These are phyloP conservation scores for Solanum pimpinellifolium DNA, from an alignment of 257 asterid genomes.

Conservation along the genomic window DNA sequence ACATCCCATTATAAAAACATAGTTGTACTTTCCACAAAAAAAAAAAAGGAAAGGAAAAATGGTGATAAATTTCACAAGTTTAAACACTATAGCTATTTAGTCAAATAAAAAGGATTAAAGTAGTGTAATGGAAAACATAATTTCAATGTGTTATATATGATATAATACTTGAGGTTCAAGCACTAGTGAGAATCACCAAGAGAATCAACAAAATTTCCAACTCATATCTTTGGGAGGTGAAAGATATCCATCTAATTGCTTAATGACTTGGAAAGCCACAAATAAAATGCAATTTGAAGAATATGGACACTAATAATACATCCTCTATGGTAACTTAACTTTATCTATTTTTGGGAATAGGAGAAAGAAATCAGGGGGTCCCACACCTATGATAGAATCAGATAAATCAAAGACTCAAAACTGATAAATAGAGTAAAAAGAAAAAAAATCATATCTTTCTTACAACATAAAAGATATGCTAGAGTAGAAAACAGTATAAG, in stretches of 20 bases:
- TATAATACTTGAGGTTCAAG: neutral
- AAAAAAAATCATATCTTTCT: neutral
- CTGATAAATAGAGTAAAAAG: neutral
- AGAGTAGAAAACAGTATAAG: neutral
- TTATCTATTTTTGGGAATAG: constrained; percentile 13
- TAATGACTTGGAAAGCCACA: constrained; percentile 1
- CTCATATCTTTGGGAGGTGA: neutral
- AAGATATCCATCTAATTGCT: neutral
- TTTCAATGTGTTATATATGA: neutral
- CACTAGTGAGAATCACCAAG: neutral
- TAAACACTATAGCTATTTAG: constrained; percentile 1
- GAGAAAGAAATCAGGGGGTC: constrained; percentile 6
- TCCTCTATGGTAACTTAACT: constrained; percentile 2
- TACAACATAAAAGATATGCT: constrained; percentile 2
- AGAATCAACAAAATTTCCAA: constrained; percentile 2
- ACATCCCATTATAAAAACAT: neutral
- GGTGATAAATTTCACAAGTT: neutral
- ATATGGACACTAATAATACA: constrained; percentile 9
- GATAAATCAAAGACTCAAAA: neutral
- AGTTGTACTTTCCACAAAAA: neutral
- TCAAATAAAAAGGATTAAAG: constrained; percentile 1
- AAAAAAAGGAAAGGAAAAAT: too few species aligned
- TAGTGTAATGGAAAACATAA: neutral
- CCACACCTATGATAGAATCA: constrained; percentile 9
- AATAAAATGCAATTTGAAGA: neutral